These are phyloP conservation scores for Monilinia polystroma DNA, from an alignment of 2,329 filamentous ascomycete species.

Conservation along the genomic window DNA sequence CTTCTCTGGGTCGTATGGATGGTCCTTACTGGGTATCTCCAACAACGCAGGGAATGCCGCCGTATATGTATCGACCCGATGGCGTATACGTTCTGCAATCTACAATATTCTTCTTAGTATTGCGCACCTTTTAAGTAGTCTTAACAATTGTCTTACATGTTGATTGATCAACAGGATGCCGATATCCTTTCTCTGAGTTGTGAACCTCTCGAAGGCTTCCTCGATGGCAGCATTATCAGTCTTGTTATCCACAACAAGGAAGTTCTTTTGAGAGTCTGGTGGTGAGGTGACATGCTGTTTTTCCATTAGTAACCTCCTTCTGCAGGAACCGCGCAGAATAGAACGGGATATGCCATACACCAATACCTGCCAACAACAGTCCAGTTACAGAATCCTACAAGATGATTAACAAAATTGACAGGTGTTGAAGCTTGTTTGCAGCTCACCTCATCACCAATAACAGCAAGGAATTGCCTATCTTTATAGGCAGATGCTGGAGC, in stretches of 20 bases:
- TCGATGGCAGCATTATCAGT: slow-evolving; percentile 88
- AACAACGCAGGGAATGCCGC: slow-evolving; percentile 94
- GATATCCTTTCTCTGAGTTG: slow-evolving; percentile 88
- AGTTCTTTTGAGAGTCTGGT: slow-evolving; percentile 93
- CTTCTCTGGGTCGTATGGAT: slow-evolving; percentile 98
- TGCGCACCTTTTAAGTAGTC: background rate
- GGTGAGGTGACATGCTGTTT: slow-evolving; percentile 82
- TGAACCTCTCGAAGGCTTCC: slow-evolving; percentile 85
- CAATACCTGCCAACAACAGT: slow-evolving; percentile 90
- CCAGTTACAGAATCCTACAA: slow-evolving; percentile 90
- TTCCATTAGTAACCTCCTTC: slow-evolving; percentile 25
- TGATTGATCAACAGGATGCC: slow-evolving; percentile 97
- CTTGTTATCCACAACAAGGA: slow-evolving; percentile 92
- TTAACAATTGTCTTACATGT: slow-evolving; percentile 61
- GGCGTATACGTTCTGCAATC: slow-evolving; percentile 92
- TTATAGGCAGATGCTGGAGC: slow-evolving; percentile 61
- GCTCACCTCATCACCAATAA: slow-evolving; percentile 91
- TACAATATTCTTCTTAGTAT: slow-evolving; percentile 43
- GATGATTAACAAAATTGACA: slow-evolving; percentile 26
- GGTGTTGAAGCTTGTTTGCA: slow-evolving; percentile 7
- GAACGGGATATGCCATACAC: slow-evolving; percentile 57
- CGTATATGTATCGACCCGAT: slow-evolving; percentile 86
- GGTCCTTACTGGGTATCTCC: slow-evolving; percentile 98
- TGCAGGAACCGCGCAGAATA: background rate
- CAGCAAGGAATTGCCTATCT: slow-evolving; percentile 92